These are phyloP conservation scores for Ascochyta koolunga DNA, from an alignment of 2,329 filamentous ascomycete genomes.

Conservation along the genomic window DNA sequence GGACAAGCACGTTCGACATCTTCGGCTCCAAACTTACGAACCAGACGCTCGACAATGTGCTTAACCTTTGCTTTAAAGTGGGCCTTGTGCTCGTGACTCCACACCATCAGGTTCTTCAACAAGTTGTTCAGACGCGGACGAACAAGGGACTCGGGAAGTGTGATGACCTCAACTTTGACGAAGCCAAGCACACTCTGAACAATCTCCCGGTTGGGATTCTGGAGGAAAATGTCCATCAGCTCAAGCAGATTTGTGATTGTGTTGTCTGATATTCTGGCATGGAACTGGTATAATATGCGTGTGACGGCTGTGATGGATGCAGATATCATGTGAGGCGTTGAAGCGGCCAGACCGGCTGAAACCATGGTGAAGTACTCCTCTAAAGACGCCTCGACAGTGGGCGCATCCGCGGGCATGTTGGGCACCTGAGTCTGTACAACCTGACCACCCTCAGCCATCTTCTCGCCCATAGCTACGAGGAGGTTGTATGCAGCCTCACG, in stretches of 20 bases:
- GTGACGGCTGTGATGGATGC: slow-evolving; percentile 95
- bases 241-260: slow-evolving; percentile 85
- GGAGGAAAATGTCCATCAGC: slow-evolving; percentile 94
- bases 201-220: slow-evolving; percentile 95
- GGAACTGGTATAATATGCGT: slow-evolving; percentile 92
- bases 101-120: slow-evolving; percentile 89
- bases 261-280: slow-evolving; percentile 68
- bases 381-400: slow-evolving; percentile 77
- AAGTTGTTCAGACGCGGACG: slow-evolving; percentile 76
- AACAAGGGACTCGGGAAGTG: slow-evolving; percentile 79
- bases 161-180: slow-evolving; percentile 92
- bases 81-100: slow-evolving; percentile 98
- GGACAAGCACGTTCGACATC: slow-evolving; percentile 80
- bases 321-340: slow-evolving; percentile 95
- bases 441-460: slow-evolving; percentile 73
- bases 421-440: slow-evolving; percentile 88
- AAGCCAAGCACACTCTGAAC: slow-evolving; percentile 94
- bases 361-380: slow-evolving; percentile 99
- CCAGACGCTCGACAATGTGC: slow-evolving; percentile 94
- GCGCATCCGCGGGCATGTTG: slow-evolving; percentile 82
- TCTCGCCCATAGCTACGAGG: slow-evolving; percentile 84
- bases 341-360: slow-evolving; percentile 89
- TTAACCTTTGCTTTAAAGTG: slow-evolving; percentile 97
- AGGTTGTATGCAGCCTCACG: slow-evolving; percentile 88
- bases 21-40: slow-evolving; percentile 86